Percentiles rank a stretch among this genome's conserved stretches.
Conservation (phyloP, 2,329 filamentous ascomycete genomes). For the Diplocarpon rosae region DNA sequence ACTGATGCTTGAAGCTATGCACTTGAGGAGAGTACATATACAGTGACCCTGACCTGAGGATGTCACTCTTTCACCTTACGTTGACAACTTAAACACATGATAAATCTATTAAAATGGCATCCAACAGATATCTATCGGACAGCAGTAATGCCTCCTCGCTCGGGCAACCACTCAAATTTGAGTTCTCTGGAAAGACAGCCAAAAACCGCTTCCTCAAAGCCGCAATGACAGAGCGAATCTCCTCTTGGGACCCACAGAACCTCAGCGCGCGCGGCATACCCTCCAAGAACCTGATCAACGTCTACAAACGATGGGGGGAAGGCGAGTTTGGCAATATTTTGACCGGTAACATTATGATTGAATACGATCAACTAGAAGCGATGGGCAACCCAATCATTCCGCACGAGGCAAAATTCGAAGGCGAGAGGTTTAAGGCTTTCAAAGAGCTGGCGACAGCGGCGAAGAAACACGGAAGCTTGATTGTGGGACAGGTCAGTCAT, state of each 20-base stretch:
- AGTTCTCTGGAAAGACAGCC: constrained; percentile 42
- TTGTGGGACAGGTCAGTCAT: constrained; percentile 52
- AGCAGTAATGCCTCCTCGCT: constrained; percentile 28
- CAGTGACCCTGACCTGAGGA: too few relatives aligned
- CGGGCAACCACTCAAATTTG: constrained; percentile 36
- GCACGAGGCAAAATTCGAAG: constrained; percentile 36
- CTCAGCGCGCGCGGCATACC: constrained; percentile 42
- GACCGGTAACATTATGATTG: constrained; percentile 55
- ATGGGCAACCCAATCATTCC: constrained; percentile 50
- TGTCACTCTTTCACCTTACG: too few relatives aligned
- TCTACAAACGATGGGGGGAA: constrained; percentile 52
- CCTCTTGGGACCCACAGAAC: constrained; percentile 46
- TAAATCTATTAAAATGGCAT: constrained; percentile 11
- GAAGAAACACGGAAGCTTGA: constrained; percentile 46
- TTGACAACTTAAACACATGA: too few relatives aligned
- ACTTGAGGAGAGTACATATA: too few relatives aligned
- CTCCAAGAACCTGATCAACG: constrained; percentile 39
- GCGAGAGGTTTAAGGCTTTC: constrained; percentile 49
- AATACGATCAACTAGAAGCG: constrained; percentile 46
- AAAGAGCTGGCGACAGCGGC: constrained; percentile 40
- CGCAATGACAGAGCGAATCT: constrained; percentile 55
- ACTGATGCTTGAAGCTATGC: too few relatives aligned
- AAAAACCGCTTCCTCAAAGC: constrained; percentile 57
- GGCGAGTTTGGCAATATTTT: constrained; percentile 44
- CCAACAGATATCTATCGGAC: constrained; percentile 19